Evolutionary conservation across 1,284 basidiomycete genomes (phyloP).

Genomic region (Afroboletus lepidellus): DNA sequence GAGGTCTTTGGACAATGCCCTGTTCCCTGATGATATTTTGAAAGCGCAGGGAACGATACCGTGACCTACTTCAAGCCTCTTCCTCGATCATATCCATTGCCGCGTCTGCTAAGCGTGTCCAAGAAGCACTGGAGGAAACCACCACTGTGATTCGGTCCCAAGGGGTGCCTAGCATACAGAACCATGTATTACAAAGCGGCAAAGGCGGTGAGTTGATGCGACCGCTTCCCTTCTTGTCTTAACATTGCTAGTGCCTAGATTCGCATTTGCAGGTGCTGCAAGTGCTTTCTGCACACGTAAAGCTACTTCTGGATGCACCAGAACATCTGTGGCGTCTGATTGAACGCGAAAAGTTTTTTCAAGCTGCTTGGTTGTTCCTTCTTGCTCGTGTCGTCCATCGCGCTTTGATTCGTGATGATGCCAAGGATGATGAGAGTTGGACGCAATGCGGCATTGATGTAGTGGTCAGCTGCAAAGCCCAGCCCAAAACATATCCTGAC

Average conservation of each 20-base stretch:
- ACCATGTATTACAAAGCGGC: constrained; percentile 39
- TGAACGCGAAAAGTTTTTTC: constrained; percentile 72
- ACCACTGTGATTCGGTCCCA: constrained; percentile 51
- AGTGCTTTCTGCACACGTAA: constrained; percentile 81
- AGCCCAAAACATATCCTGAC: constrained; percentile 10
- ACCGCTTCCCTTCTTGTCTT: not conserved
- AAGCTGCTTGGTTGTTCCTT: constrained; percentile 84
- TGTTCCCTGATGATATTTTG: constrained; percentile 39
- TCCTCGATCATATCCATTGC: constrained; percentile 81
- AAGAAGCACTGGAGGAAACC: constrained; percentile 59
- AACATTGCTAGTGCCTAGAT: constrained; percentile 42
- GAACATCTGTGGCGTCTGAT: constrained; percentile 86
- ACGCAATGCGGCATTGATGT: constrained; percentile 60
- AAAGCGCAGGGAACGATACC: constrained; percentile 87
- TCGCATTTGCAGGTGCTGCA: constrained; percentile 68
- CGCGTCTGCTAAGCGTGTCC: constrained; percentile 61
- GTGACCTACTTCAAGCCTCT: constrained; percentile 89
- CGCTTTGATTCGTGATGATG: constrained; percentile 57
- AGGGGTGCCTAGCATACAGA: constrained; percentile 43
- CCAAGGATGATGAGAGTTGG: constrained; percentile 64
- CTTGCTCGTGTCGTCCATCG: constrained; percentile 80
- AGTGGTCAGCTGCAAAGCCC: constrained; percentile 41
- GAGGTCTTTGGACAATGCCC: constrained; percentile 1
- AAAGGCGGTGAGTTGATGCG: constrained; percentile 47
- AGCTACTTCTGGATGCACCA: constrained; percentile 83